Evolutionary conservation across 2,329 filamentous ascomycete species (phyloP), one percentile per base, ranked within the genome.

Genomic region (Tolypocladium amazonense): DNA sequence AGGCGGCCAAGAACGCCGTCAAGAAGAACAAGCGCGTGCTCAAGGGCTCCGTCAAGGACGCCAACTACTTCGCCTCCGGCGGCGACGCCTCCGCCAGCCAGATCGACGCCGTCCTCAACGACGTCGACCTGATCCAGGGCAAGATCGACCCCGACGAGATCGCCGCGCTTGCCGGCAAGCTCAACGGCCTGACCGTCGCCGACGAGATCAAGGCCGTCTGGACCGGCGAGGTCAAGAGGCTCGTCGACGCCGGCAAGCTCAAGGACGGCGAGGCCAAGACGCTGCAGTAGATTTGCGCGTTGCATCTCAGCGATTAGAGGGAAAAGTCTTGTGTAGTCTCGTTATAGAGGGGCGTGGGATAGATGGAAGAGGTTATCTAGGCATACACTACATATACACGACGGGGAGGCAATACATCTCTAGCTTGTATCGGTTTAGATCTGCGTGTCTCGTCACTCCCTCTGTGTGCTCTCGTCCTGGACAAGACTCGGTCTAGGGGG

Each of bases 11-110:
- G 87, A 97, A 92, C 71, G 94, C 94, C 18, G 89, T 94, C 70
- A 99, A 99, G 89, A 99, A 99, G 89, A 99, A 99, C 85, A 97
- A 97, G 85, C 91, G 94, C 81, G 89, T 97, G 56, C 87, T 99
- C 68, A 92, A 95, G 76, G 87, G 86, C 63, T 92, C 90, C 65
- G 89, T 93, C 77, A 99, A 99, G 83, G 94, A 99, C 67, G 92
- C 90, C 70, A 97, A 97, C 82, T 99, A 99, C 86, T 97, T 99
- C 75, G 82, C 81, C 60, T 79, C 79, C 25, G 86, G 86, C 59
- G 88, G 87, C 59, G 88, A 92, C 62, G 79, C 87, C 33, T 83
- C 88, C n/a, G 81, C 90, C 18, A 78, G 84, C 14, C 85, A 90
- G 71, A 90, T 99, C 66, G 92, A 97, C 70, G 78, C 81, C 38